Evolutionary conservation across 768 basidiomycete species (phyloP), one percentile per base, ranked within the genome.

Genomic region (Termitomyces sp.): DNA sequence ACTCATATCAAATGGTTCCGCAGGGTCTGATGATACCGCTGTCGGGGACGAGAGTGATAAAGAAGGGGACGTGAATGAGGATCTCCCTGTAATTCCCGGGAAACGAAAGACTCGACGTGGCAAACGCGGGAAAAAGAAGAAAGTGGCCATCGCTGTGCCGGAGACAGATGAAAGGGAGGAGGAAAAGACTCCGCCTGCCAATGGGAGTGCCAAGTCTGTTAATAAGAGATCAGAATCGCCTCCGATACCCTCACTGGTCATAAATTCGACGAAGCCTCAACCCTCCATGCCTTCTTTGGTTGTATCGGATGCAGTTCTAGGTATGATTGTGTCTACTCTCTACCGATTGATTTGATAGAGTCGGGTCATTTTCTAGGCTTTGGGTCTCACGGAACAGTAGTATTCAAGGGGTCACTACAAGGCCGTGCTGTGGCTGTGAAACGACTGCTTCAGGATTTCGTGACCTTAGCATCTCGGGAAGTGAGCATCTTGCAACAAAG

Each of bases 371-470:
- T 56, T 42, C 4, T 64, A 97, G 96, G 96, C 4, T 94, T 90
- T 67, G 96, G 96, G 3, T 98, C 95, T 0, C 95, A 98, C 69
- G 97, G 97, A 6, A 99, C 97, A 0, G 91, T 98, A 46, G 97
- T 99, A 3, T 94, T 86, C 75, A 84, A 90, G 69, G 97, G 96
- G 3, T 91, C 94, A 7, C 84, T 98, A n/a, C 96, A 98, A 77
- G 95, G 94, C 0, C 89, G 97, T 56, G 91, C 96, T 0, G 97
- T 99, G 0, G 97, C 97, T n/a, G 95, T 99, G 60, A 98, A 99
- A 73, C 92, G 97, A 0, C 83, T 99, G 3, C 83, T 98, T 7
- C 90, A 89, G 66, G 96, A 98, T 73, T 98, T 98, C 68, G 93
- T 96, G 59, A 96, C 94, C 0, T 86, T 99, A 42, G 96, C 96